Conservation (phyloP, 768 basidiomycete genomes). For the Trametes meyenii region DNA sequence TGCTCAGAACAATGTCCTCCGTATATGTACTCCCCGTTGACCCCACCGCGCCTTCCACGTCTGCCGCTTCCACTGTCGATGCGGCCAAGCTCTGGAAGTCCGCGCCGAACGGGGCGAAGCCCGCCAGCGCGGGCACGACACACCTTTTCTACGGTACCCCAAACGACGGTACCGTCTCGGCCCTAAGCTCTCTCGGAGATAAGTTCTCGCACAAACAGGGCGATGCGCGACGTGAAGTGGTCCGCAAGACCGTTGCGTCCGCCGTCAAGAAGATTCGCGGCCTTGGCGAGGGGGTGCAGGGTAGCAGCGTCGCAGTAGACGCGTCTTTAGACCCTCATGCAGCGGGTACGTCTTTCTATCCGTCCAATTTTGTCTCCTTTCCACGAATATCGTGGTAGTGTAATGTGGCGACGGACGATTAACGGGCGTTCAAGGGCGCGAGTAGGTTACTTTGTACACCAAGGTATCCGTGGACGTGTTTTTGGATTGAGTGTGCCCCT, state of each 20-base stretch:
- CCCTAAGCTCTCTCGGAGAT: constrained; percentile 31
- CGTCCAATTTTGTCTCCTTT: not conserved
- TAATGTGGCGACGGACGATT: no score
- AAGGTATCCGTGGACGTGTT: no score
- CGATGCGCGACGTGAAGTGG: constrained; percentile 57
- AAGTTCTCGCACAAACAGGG: constrained; percentile 26
- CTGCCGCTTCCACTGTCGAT: constrained; percentile 42
- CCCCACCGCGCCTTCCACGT: constrained; percentile 40
- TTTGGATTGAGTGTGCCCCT: no score
- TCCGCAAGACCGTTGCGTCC: constrained; percentile 71
- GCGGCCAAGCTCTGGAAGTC: constrained; percentile 55
- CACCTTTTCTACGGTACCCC: constrained; percentile 57
- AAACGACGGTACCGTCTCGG: constrained; percentile 23
- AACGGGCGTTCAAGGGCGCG: no score
- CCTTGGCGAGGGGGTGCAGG: constrained; percentile 61
- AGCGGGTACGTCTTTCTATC: constrained; percentile 52
- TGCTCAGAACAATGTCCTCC: constrained; percentile 15
- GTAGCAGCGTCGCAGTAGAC: constrained; percentile 57
- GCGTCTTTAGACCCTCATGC: constrained; percentile 72
- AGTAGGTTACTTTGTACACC: no score
- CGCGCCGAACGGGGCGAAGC: constrained; percentile 43
- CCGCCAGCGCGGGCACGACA: constrained; percentile 62
- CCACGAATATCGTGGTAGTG: no score
- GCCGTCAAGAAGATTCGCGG: constrained; percentile 70
- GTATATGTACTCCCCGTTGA: constrained; percentile 56